Base-by-base conservation (phyloP, 2,329 filamentous ascomycete species). In the Trematosphaeria pertusa region DNA sequence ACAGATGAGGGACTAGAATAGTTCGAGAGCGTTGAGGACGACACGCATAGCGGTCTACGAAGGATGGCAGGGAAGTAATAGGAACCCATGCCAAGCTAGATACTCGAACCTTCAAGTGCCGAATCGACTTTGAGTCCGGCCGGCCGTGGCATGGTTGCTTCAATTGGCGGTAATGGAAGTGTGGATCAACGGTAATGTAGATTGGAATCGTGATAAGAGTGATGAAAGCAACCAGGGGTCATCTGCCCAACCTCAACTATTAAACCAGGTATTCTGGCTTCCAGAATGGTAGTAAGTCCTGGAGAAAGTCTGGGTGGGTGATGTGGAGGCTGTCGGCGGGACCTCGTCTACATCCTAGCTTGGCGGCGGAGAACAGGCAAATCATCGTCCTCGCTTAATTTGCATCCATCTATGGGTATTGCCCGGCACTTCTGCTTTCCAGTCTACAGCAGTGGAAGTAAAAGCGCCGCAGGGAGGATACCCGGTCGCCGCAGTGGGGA, bases 361-460 rank as follows among this genome's bases (percentile, higher is more conserved):
- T n/a, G 15, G 2, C 11, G 24, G 9, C 10, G 2, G 17, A 3
- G 5, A 11, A n/a, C 21, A 17, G 22, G 34, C 48, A 28, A 50
- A 50, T 45, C 21, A 43, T 12, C 11, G 14, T 11, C 12, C 28
- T 38, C 22, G 34, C 38, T 31, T 37, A 40, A 50, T 42, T 11
- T 38, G 5, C 5, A 4, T 10, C 20, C 42, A 50, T 50, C 15
- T 50, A 43, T 17, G 22, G 5, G 19, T 43, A 50, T 35, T 50
- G 38, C 20, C 24, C 43, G 37, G 31, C 39, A 40, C 37, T 50
- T 46, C 30, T 19, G 17, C 34, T 30, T 24, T 11, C 34, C 24
- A 37, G 15, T 15, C n/a, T n/a, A n/a, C n/a, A n/a, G 32, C 32
- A 30, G 28, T 10, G 32, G 22, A 15, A 15, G 30, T 18, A 30